phyloP scores from a whole-genome alignment of 768 basidiomycete genomes.

The Phylloporus sp. region DNA sequence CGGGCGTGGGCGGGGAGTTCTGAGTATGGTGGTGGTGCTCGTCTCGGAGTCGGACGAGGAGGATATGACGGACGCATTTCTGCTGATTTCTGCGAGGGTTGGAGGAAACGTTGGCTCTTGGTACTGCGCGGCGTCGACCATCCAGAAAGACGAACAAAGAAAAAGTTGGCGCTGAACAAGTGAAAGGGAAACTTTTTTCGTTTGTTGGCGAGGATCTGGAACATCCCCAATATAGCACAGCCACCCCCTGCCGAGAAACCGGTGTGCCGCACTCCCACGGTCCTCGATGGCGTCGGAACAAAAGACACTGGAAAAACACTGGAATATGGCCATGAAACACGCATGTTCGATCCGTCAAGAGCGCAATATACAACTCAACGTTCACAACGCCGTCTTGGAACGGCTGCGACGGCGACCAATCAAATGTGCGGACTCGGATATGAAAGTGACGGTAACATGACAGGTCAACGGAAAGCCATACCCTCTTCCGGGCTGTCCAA shows the following conservation, averaged over 20 bases:
- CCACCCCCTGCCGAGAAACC: conserved; percentile 21
- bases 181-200: not conserved
- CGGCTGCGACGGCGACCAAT: too few relatives aligned
- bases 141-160: not conserved
- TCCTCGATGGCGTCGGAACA: too few relatives aligned
- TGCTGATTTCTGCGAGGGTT: conserved; percentile 60
- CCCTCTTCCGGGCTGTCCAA: not conserved
- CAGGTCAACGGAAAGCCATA: conserved; percentile 8
- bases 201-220: conserved; percentile 14
- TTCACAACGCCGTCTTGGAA: too few relatives aligned
- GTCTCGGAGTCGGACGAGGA: conserved; percentile 56
- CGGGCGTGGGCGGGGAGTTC: conserved; percentile 48
- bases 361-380: too few relatives aligned
- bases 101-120: conserved; percentile 25
- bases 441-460: not conserved
- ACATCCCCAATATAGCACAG: conserved; percentile 15
- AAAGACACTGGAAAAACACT: too few relatives aligned
- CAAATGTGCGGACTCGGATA: too few relatives aligned
- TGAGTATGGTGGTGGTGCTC: conserved; percentile 35
- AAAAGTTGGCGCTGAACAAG: too few relatives aligned
- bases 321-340: too few relatives aligned
- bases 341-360: too few relatives aligned
- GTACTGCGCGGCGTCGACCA: conserved; percentile 5
- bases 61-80: conserved; percentile 73
- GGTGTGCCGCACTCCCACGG: not conserved